Evolutionary conservation across 305 asterid species (phyloP).

Genomic region (Fraxinus ornus): DNA sequence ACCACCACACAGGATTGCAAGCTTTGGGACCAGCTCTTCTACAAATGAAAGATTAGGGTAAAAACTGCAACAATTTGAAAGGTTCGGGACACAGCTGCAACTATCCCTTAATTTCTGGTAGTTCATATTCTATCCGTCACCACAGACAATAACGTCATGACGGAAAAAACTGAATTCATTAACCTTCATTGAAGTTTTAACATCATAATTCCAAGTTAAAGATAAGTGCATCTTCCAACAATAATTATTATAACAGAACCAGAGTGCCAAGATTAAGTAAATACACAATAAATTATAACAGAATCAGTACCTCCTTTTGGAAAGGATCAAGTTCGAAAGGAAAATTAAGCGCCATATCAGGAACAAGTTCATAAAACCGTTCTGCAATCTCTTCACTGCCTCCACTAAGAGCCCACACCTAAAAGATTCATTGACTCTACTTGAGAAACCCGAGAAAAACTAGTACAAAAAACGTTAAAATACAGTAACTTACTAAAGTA

Average conservation of each 20-base stretch:
- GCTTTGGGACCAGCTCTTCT: not conserved
- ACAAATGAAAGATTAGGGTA: not conserved
- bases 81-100: not conserved
- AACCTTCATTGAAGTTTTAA: constrained; percentile 19
- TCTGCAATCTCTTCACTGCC: constrained; percentile 62
- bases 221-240: constrained; percentile 19
- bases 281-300: not conserved
- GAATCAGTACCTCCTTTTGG: constrained; percentile 80
- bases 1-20: not conserved
- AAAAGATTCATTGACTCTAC: constrained; percentile 22
- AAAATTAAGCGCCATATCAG: constrained; percentile 90
- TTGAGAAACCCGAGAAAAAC: constrained; percentile 14
- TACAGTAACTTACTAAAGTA: constrained; percentile 3
- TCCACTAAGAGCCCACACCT: constrained; percentile 82
- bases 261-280: constrained; percentile 21
- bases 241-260: constrained; percentile 12
- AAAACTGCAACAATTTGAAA: not conserved
- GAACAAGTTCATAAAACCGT: constrained; percentile 77
- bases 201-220: constrained; percentile 21
- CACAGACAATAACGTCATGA: not conserved
- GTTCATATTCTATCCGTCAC: not conserved
- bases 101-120: not conserved
- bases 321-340: constrained; percentile 95
- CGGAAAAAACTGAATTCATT: not conserved
- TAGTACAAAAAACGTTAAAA: not conserved